Base-by-base conservation (phyloP, 306 rosid genomes). In the Glycyrrhiza uralensis region DNA sequence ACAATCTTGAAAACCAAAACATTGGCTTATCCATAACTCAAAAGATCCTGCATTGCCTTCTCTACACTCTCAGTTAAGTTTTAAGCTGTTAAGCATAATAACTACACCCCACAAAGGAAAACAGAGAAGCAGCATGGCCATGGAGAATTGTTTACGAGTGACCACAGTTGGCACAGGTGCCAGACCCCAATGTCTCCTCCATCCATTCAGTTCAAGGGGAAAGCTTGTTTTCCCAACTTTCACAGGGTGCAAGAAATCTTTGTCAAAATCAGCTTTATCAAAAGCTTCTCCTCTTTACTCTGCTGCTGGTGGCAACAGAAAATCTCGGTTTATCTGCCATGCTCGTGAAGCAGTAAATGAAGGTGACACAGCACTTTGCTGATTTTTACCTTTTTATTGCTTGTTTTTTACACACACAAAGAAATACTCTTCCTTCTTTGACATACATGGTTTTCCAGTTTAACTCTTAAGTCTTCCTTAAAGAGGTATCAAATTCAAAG, bases 261-360 rank as follows among this genome's bases (percentile, higher is more conserved):
- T 55, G 54, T 38, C 71, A 59, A 63, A 57, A 19, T 55, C 82
- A 39, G 57, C 80, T 20, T 12, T n/a, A 5, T 54, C 85, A 3
- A 50, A 50, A n/a, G n/a, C 50, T 63, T 62, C 82, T 58, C 14
- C 51, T 62, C 60, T 71, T 61, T 72, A 15, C 60, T 78, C 72
- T 35, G 39, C 65, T 24, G 18, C 45, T 24, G 51, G 59, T 14
- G 35, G 11, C 62, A 13, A 12, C 57, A 76, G 65, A 71, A 82
- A 77, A 78, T 54, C 84, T 29, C 76, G 75, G 45, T 63, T 84
- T 14, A 49, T 86, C 75, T 88, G 93, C 87, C 77, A 80, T 60
- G 93, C 90, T 72, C 87, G 85, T 17, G 90, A 88, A 75, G 83
- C 87, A 19, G 71, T 86, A 8, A 6, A 86, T 61, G 74, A 77